Base-by-base conservation (phyloP, 306 rosid species). In the Vigna reflexopilosa region DNA sequence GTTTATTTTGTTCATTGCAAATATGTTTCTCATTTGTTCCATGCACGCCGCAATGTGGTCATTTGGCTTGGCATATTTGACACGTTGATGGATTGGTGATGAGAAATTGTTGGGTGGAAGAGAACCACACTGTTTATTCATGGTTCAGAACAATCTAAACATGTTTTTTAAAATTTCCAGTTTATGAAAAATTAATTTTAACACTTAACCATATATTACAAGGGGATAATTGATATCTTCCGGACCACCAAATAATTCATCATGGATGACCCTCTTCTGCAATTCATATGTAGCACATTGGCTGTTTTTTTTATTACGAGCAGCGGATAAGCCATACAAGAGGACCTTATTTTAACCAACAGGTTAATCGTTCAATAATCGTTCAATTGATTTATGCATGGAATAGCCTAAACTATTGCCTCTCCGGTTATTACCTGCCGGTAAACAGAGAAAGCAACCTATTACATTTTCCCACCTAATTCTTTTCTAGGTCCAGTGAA, bases 1-100 rank as follows among this genome's bases (percentile, higher is more conserved):
- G 73, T 76, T 78, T 64, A 7, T 45, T 48, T 64, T 65, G 86
- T 79, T 73, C 68, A 58, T 19, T 77, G 82, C 77, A 57, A 65
- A 62, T 61, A 58, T 51, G 57, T 61, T 52, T 71, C 72, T 57
- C 59, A 30, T 55, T 28, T 59, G 9, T 54, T 65, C 67, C 12
- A 30, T 28, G 59, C 52, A 30, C 19, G 17, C 68, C 70, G 32
- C 42, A 5, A 36, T 6, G 67, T n/a, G 14, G 36, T 51, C 19
- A 36, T 38, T 50, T 22, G 38, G 45, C 22, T 72, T 62, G 42
- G 45, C 28, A 9, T 32, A 24, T 19, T 19, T 47, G 28, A 73
- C 52, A 34, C 58, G 7, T 48, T 14, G 45, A 19, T 14, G 17
- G 72, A 47, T 72, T 7, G 6, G 3, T 42, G 47, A 42, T 12